Percentiles rank a stretch among this genome's conserved stretches.
phyloP scores from a whole-genome alignment of 768 basidiomycete genomes.

The Agaricus sinodeliciosus region DNA sequence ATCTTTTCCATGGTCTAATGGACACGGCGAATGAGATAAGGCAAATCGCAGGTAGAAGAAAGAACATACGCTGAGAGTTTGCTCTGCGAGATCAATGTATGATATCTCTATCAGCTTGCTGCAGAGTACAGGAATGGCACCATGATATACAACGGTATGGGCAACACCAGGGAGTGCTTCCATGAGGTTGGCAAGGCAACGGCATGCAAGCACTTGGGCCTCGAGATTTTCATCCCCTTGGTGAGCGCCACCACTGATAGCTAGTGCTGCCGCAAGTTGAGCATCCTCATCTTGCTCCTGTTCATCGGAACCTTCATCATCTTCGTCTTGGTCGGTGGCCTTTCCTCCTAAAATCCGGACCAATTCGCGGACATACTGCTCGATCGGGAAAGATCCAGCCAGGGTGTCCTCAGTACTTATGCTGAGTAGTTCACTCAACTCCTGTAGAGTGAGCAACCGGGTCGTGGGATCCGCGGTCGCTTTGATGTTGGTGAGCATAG shows the following conservation, averaged over 20 bases:
- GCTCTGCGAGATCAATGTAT: constrained; percentile 97
- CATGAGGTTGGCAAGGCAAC: constrained; percentile 97
- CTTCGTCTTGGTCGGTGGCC: constrained; percentile 55
- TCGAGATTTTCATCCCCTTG: constrained; percentile 86
- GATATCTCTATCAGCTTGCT: constrained; percentile 96
- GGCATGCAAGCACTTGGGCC: constrained; percentile 92
- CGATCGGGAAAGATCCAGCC: constrained; percentile 92
- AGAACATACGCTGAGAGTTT: constrained; percentile 86
- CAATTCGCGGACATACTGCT: constrained; percentile 86
- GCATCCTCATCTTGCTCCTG: constrained; percentile 76
- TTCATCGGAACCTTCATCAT: constrained; percentile 63
- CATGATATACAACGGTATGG: constrained; percentile 96
- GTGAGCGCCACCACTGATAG: constrained; percentile 65
- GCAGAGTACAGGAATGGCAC: constrained; percentile 97
- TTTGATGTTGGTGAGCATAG: constrained; percentile 86
- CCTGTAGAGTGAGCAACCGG: constrained; percentile 85
- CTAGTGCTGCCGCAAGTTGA: constrained; percentile 81
- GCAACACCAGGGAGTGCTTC: constrained; percentile 97
- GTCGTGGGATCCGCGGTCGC: constrained; percentile 76
- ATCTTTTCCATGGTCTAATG: constrained; percentile 94
- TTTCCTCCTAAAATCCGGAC: constrained; percentile 85
- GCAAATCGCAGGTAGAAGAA: constrained; percentile 9
- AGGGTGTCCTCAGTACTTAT: constrained; percentile 98
- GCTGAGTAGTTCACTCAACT: constrained; percentile 89
- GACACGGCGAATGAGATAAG: constrained; percentile 14